These are phyloP conservation scores for Fusarium redolens DNA, from an alignment of 2,329 filamentous ascomycete genomes.

Conservation along the genomic window DNA sequence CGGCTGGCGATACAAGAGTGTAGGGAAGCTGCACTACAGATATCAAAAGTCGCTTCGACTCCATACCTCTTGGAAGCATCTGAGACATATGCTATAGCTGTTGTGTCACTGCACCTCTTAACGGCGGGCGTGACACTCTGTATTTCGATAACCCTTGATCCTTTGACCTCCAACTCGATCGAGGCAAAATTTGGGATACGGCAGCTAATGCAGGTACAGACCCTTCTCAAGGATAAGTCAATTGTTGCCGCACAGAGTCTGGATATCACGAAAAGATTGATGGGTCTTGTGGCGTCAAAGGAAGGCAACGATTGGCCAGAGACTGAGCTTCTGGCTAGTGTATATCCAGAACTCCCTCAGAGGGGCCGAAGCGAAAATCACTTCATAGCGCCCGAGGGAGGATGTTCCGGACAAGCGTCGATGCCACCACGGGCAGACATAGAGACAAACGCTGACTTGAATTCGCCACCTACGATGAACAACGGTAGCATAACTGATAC, in stretches of 20 bases:
- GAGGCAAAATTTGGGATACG: background rate
- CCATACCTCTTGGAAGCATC: background rate
- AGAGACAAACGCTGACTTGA: rapidly evolving
- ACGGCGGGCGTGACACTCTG: background rate
- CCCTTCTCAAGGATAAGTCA: background rate
- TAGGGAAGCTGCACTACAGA: background rate
- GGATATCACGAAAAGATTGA: background rate
- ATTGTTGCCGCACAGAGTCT: background rate
- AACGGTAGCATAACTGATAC: background rate
- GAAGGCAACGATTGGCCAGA: rapidly evolving
- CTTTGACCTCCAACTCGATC: rapidly evolving
- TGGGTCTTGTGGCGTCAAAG: background rate
- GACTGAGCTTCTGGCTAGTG: rapidly evolving
- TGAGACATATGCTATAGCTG: background rate
- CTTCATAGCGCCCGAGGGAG: rapidly evolving
- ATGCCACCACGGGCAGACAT: no score
- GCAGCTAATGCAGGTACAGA: background rate
- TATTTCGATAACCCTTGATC: background rate
- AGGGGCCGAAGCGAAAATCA: rapidly evolving
- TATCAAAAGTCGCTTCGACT: background rate
- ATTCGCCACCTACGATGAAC: background rate
- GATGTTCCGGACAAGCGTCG: no score
- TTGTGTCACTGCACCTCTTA: background rate
- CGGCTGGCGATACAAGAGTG: background rate
- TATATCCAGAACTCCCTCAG: background rate